These are phyloP conservation scores for Yamadazyma nakazawae DNA, from an alignment of 805 yeast species.

Conservation along the genomic window DNA sequence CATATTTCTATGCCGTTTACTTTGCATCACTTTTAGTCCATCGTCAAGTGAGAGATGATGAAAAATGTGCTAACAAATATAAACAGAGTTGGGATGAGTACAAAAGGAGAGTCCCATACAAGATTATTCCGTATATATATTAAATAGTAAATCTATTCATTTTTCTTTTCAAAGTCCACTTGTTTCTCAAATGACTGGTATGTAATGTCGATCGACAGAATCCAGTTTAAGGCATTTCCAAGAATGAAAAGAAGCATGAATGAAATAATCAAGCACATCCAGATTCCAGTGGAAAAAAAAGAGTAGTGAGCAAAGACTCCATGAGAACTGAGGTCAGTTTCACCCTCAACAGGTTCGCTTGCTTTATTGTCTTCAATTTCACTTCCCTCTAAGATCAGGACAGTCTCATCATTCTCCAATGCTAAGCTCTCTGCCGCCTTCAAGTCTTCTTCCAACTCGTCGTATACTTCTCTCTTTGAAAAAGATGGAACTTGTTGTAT, in stretches of 20 bases:
- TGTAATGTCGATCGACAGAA: slow-evolving; percentile 66
- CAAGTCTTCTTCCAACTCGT: slow-evolving; percentile 31
- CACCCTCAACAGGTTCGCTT: background rate
- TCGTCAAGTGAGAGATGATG: slow-evolving; percentile 89
- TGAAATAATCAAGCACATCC: slow-evolving; percentile 70
- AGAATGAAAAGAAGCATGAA: slow-evolving; percentile 56
- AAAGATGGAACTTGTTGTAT: slow-evolving; percentile 10
- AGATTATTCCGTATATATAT: slow-evolving; percentile 85
- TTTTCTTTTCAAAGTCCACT: slow-evolving; percentile 49
- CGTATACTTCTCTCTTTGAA: slow-evolving; percentile 2
- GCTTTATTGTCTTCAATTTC: background rate
- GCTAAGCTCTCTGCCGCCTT: slow-evolving; percentile 30
- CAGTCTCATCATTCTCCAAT: slow-evolving; percentile 21
- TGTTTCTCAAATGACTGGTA: slow-evolving; percentile 81
- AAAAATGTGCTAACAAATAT: slow-evolving; percentile 82
- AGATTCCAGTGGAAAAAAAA: slow-evolving; percentile 77
- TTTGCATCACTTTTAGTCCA: slow-evolving; percentile 81
- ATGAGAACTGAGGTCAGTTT: slow-evolving; percentile 2
- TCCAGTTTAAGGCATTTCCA: slow-evolving; percentile 66
- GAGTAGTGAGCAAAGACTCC: slow-evolving; percentile 55
- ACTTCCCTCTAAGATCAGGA: slow-evolving; percentile 18
- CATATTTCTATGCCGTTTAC: slow-evolving; percentile 83
- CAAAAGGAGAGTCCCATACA: slow-evolving; percentile 76
- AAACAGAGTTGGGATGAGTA: slow-evolving; percentile 85
- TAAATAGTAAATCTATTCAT: slow-evolving; percentile 33